These are phyloP conservation scores for Xanthoparmelia taractica DNA, from an alignment of 495 filamentous ascomycete species.

Conservation along the genomic window DNA sequence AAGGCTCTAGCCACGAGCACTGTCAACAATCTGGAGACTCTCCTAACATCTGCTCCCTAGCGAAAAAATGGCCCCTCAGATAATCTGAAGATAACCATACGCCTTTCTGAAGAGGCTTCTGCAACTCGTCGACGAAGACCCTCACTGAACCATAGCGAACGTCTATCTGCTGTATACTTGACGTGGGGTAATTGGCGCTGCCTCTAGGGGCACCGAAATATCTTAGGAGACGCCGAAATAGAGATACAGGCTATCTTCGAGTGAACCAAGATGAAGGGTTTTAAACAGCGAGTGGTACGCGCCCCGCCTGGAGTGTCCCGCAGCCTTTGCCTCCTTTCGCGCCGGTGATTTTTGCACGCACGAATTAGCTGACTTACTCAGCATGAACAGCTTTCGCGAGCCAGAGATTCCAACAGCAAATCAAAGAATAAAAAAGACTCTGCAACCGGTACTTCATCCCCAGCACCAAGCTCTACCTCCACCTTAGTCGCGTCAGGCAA, in stretches of 20 bases:
- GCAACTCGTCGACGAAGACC: background rate
- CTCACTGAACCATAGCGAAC: background rate
- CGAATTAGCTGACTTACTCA: conserved; percentile 34
- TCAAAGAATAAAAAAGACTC: conserved; percentile 87
- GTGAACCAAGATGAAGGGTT: conserved; percentile 77
- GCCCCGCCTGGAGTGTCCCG: background rate
- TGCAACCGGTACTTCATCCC: conserved; percentile 68
- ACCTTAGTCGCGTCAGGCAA: conserved; percentile 42
- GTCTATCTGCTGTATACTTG: background rate
- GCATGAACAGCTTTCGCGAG: conserved; percentile 88
- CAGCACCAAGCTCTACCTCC: conserved; percentile 48
- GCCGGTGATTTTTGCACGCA: conserved; percentile 18
- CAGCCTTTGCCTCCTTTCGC: conserved; percentile 26
- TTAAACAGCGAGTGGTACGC: conserved; percentile 96
- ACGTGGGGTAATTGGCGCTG: background rate
- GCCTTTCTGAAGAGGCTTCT: background rate
- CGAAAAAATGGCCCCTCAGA: background rate
- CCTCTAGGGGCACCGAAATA: background rate
- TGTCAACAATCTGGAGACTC: background rate
- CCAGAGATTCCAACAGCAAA: conserved; percentile 84
- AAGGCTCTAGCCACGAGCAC: conserved; percentile 15
- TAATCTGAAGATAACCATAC: background rate
- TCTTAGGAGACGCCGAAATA: background rate
- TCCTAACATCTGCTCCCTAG: background rate
- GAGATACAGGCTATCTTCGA: background rate